A percentile compares a stretch with the other conserved stretches of the same genome.
Evolutionary conservation across 768 basidiomycete species (phyloP).

Genomic region (Tricholoma sp.): DNA sequence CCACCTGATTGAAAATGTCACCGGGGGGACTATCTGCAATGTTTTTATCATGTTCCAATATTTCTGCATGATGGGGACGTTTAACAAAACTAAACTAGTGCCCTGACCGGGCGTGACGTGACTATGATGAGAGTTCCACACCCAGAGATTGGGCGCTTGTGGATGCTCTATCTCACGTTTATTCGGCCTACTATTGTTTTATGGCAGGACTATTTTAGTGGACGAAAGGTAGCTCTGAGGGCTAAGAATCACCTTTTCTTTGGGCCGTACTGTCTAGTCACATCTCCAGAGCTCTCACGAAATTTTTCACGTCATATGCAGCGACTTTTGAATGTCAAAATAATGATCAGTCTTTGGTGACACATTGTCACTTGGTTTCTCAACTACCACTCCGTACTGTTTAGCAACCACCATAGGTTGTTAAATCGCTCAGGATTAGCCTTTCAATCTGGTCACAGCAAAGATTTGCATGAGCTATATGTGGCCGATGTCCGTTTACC

Average conservation of each 20-base stretch:
- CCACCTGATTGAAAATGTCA: conserved; percentile 11
- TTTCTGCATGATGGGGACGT: conserved; percentile 5
- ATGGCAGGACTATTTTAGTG: conserved; percentile 7
- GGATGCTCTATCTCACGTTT: conserved; percentile 6
- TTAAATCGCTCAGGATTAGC: neutral
- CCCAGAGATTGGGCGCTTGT: conserved; percentile 6
- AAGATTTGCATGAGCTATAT: neutral
- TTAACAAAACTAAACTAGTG: conserved; percentile 7
- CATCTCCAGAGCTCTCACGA: neutral
- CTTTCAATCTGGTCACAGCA: neutral
- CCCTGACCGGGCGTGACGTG: conserved; percentile 1
- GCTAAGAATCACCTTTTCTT: neutral
- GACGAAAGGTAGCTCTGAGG: neutral
- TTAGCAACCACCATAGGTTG: neutral
- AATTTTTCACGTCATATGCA: neutral
- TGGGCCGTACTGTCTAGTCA: neutral
- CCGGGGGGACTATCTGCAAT: conserved; percentile 13
- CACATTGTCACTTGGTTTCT: neutral
- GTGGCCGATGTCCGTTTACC: neutral
- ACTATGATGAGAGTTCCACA: conserved; percentile 10
- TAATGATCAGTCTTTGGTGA: neutral
- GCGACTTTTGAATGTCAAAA: neutral
- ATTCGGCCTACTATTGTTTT: conserved; percentile 5
- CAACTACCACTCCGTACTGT: neutral
- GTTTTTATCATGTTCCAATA: conserved; percentile 8